Evolutionary conservation across 2,329 filamentous ascomycete species (phyloP), one percentile per base, ranked within the genome.

Genomic region (Diaporthe longicolla): DNA sequence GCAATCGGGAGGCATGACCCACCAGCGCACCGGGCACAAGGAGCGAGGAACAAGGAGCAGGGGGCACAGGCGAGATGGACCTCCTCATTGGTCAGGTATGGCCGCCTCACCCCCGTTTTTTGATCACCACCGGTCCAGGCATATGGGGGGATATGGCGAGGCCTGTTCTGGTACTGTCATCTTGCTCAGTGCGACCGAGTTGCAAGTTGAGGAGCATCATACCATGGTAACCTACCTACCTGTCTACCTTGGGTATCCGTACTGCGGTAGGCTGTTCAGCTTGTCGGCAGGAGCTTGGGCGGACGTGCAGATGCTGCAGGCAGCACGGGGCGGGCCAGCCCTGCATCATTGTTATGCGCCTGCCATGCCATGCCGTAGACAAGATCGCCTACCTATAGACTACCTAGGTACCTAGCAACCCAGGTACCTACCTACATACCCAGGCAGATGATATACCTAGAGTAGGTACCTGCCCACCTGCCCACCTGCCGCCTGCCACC

Each of bases 271-370:
- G 13, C 29, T 32, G 43, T 45, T 1, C 2, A 1, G 6, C 43
- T 1, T 19, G 13, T 48, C 19, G 43, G 43, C 15, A 48, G 24
- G 59, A 48, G 40, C 17, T 17, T 50, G 61, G 43, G 50, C 26
- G 45, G 52, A 15, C 15, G 43, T 52, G 61, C 45, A 68, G 63
- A 35, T 50, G 32, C 63, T 68, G 63, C 63, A 66, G 40, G 24
- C 32, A 37, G 32, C 48, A 40, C 48, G 48, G 63, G 32, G 32
- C 29, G 63, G 48, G 32, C 45, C 63, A 68, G 63, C 63, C 63
- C 63, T 68, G 63, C 63, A 68, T 68, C 45, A 37, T 54, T 68
- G 48, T 68, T 54, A 66, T 66, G 63, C 63, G 63, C 45, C 63
- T 52, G 45, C 29, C 48, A 52, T 26, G 48, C 63, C 45, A 21